Base-by-base conservation (phyloP, 805 yeast genomes). In the Yarrowia hollandica region DNA sequence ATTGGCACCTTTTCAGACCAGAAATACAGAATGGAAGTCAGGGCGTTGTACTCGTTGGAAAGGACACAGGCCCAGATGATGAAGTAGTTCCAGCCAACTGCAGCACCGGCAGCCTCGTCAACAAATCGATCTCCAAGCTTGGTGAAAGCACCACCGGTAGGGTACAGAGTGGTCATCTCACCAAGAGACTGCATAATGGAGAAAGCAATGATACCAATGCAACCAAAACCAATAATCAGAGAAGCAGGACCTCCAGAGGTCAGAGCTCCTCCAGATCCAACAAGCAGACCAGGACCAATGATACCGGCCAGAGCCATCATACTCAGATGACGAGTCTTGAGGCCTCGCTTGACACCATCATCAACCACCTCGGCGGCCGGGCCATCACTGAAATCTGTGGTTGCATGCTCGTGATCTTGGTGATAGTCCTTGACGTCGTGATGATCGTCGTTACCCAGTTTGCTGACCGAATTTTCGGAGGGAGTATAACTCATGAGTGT, bases 301-400 rank as follows among this genome's bases (percentile, higher is more conserved):
- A 86, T 80, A 39, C 92, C 91, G 64, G 92, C 94, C 62, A 88
- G 76, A 54, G 94, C 90, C 72, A 88, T 88, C 89, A 86, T 84
- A 62, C 85, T 83, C 64, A 88, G 72, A 69, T 88, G 92, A 67
- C 91, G 77, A 39, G 81, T 79, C 65, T 80, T 82, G 55, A 85
- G 69, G 12, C 75, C 76, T 9, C 76, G 68, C 59, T 68, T 69
- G 21, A 73, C 75, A 3, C 75, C 75, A 2, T 70, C 60, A 7
- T 69, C 64, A 8, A 18, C 34, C 10, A 52, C 12, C n/a, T 52
- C 58, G 19, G 55, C 55, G 12, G 55, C 39, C 2, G 55, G 55
- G 5, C 55, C 55, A 22, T 48, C 55, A 31, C 30, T 21, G 9
- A 48, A 48, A 16, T 48, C 55, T 9, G 55, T 48, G 55, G 55